phyloP scores from a whole-genome alignment of 2,329 filamentous ascomycete species.

The Aspergillus pseudonomiae region DNA sequence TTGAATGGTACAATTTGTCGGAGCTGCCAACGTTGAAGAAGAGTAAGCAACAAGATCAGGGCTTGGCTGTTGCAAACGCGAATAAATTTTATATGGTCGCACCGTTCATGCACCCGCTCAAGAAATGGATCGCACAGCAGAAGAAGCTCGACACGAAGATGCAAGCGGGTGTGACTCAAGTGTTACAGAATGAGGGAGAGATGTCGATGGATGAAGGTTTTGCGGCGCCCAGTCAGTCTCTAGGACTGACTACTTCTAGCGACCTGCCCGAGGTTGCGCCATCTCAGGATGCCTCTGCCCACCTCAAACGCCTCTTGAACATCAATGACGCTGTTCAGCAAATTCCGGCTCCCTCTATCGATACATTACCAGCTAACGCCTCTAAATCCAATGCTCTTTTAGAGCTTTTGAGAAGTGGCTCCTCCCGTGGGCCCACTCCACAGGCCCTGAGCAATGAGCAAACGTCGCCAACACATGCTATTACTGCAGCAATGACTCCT shows the following conservation, averaged over 20 bases:
- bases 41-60: conserved; percentile 67
- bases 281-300: conserved; percentile 50
- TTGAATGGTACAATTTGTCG: conserved; percentile 89
- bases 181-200: conserved; percentile 50
- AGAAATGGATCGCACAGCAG: conserved; percentile 88
- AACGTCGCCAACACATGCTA: conserved; percentile 60
- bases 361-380: conserved; percentile 32
- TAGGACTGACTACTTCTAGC: conserved; percentile 34
- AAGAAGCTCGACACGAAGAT: conserved; percentile 68
- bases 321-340: conserved; percentile 33
- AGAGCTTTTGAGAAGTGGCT: conserved; percentile 55
- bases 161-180: conserved; percentile 45
- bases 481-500: conserved; percentile 56
- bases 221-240: conserved; percentile 22
- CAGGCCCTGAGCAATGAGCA: conserved; percentile 42
- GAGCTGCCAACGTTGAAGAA: conserved; percentile 83
- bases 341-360: conserved; percentile 13
- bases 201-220: conserved; percentile 63
- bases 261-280: conserved; percentile 45
- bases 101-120: conserved; percentile 81
- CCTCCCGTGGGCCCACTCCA: conserved; percentile 33
- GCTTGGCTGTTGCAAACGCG: conserved; percentile 61
- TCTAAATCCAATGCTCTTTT: conserved; percentile 57
- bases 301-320: conserved; percentile 55
- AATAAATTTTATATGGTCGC: conserved; percentile 99